These are phyloP conservation scores for Clonostachys byssicola DNA, from an alignment of 2,329 filamentous ascomycete genomes.

Conservation along the genomic window DNA sequence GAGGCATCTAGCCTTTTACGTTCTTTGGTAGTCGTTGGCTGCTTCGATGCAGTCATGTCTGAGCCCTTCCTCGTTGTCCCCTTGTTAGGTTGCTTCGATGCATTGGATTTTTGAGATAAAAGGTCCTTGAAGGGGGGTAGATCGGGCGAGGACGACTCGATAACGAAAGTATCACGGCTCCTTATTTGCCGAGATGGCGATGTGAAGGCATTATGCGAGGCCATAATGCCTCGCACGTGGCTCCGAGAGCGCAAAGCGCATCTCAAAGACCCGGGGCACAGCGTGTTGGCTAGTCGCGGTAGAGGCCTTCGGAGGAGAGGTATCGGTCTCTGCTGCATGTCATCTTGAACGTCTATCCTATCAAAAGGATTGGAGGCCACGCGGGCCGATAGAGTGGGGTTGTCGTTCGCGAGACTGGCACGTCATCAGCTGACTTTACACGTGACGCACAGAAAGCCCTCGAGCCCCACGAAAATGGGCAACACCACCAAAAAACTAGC, in stretches of 20 bases:
- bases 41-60: too few species aligned
- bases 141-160: constrained; percentile 47
- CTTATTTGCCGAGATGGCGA: constrained; percentile 22
- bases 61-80: too few species aligned
- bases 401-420: constrained; percentile 18
- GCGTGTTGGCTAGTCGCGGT: too few species aligned
- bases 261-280: constrained; percentile 15
- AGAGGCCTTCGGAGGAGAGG: too few species aligned
- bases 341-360: too few species aligned
- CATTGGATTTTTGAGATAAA: constrained; percentile 21
- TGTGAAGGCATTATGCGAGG: constrained; percentile 22
- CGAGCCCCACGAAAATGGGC: constrained; percentile 27
- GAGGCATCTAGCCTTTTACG: not conserved
- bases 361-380: too few species aligned
- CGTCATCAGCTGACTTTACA: constrained; percentile 26
- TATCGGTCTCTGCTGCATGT: too few species aligned
- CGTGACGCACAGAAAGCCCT: constrained; percentile 29
- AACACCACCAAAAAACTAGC: constrained; percentile 23
- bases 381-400: not conserved
- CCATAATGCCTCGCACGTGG: constrained; percentile 15
- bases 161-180: constrained; percentile 20
- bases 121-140: constrained; percentile 48
- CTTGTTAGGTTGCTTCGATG: too few species aligned
- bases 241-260: constrained; percentile 42
- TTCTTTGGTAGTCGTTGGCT: too few species aligned